A percentile compares a stretch with the other conserved stretches of the same genome.
These are phyloP conservation scores for Aspergillus sp. DNA, from an alignment of 2,329 filamentous ascomycete species.

Conservation along the genomic window DNA sequence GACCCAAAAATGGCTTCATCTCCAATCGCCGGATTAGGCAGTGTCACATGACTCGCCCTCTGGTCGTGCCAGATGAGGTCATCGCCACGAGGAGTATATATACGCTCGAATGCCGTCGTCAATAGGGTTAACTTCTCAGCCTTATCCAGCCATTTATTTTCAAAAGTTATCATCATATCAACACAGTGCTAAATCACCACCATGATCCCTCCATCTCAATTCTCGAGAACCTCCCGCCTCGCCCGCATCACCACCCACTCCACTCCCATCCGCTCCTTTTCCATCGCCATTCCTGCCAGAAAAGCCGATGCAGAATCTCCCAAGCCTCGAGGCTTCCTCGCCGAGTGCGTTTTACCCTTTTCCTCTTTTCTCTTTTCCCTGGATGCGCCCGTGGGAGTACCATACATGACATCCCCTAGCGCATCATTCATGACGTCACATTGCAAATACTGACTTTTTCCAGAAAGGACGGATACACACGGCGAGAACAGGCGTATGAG, in stretches of 20 bases:
- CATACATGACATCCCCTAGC: no score
- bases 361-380: not conserved
- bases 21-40: not conserved
- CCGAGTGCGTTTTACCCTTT: conserved; percentile 15
- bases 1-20: no score
- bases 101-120: not conserved
- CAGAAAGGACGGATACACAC: conserved; percentile 16
- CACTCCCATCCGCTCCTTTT: conserved; percentile 11
- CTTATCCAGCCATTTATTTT: not conserved
- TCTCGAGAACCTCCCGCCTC: conserved; percentile 5
- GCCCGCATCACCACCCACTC: conserved; percentile 6
- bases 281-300: conserved; percentile 12
- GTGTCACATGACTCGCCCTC: conserved; percentile 1
- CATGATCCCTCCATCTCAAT: not conserved
- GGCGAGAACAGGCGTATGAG: conserved; percentile 14
- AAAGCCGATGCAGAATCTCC: conserved; percentile 16
- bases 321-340: conserved; percentile 19
- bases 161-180: not conserved
- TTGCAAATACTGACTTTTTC: no score
- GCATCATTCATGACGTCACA: no score
- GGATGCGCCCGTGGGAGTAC: not conserved
- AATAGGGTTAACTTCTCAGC: not conserved
- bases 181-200: not conserved
- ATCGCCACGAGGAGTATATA: not conserved
- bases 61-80: not conserved